Base-by-base conservation (phyloP, 306 rosid species). In the Biancaea sappan region DNA sequence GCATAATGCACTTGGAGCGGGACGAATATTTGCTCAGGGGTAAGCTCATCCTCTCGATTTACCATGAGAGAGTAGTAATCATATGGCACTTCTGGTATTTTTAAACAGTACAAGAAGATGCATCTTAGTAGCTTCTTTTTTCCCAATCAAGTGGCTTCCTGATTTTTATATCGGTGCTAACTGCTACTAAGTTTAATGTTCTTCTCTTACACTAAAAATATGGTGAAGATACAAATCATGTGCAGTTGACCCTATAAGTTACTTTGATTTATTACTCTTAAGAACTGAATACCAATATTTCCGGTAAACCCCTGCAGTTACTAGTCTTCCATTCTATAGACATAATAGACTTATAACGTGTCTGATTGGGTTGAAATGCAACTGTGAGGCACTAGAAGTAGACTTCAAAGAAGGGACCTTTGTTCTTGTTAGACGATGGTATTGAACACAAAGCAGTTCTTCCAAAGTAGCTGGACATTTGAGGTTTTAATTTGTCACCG, bases 1-100 rank as follows among this genome's bases (percentile, higher is more conserved):
- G 40, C 99, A 95, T 75, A 95, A 95, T 35, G 99, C 99, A 1
- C 98, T 95, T 19, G 99, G 99, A 16, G 99, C 99, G 15, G 99
- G 99, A 35, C 99, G 99, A 47, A 92, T 95, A 31, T 95, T 22
- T 40, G 93, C 99, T 46, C 99, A 95, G 80, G 99, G 99, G 99
- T 94, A 82, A 74, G 29, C 48, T 14, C 47, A 6, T 74, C 15
- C 32, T 31, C n/a, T 63, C 22, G 26, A 34, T 8, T 34, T 63
- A 21, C 6, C 47, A 8, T 69, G 6, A 26, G 46, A 15, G 15
- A 50, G 2, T 15, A 14, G 52, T 46, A 46, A 46, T 43, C 18
- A 2, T 43, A 46, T 15, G 4, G 8, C 8, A 46, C 21, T 15
- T 5, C 8, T 46, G 0, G 8, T 15, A 0, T 16, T 14, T 46